Percentiles rank a stretch among this genome's conserved stretches.
phyloP scores from a whole-genome alignment of 371 early-diverging fungal genomes.

The Mortierella polycephala region DNA sequence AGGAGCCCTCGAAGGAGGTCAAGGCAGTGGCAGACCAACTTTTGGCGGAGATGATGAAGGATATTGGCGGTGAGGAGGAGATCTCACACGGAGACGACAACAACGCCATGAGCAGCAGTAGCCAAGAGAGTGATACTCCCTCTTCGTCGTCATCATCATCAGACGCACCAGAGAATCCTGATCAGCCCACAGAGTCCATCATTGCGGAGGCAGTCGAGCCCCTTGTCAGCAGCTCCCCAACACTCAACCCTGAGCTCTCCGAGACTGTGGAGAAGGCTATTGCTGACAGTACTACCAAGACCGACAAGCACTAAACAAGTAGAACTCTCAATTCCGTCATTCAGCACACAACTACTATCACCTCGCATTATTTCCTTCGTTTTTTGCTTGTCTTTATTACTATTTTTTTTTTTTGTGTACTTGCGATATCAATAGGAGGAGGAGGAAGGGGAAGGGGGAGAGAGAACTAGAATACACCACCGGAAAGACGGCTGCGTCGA shows the following conservation, averaged over 20 bases:
- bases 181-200: conserved; percentile 40
- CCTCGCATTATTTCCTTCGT: too few species aligned
- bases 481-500: too few species aligned
- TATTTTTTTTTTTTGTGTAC: too few species aligned
- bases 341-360: too few species aligned
- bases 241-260: conserved; percentile 40
- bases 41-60: conserved; percentile 52
- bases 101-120: background rate
- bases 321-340: too few species aligned
- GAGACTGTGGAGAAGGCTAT: conserved; percentile 43
- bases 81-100: conserved; percentile 5
- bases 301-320: conserved; percentile 15
- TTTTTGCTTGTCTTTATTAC: too few species aligned
- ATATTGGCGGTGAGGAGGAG: conserved; percentile 44
- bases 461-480: too few species aligned
- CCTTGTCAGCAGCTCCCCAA: conserved; percentile 28
- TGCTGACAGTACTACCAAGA: conserved; percentile 29
- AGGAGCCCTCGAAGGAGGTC: conserved; percentile 45
- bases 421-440: too few species aligned
- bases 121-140: too few species aligned
- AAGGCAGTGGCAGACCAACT: conserved; percentile 48
- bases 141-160: conserved; percentile 22
- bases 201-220: conserved; percentile 34
- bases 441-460: too few species aligned
- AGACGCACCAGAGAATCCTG: conserved; percentile 13